phyloP scores from a whole-genome alignment of 169 alveolate genomes.

The Plasmodium gallinaceum region DNA sequence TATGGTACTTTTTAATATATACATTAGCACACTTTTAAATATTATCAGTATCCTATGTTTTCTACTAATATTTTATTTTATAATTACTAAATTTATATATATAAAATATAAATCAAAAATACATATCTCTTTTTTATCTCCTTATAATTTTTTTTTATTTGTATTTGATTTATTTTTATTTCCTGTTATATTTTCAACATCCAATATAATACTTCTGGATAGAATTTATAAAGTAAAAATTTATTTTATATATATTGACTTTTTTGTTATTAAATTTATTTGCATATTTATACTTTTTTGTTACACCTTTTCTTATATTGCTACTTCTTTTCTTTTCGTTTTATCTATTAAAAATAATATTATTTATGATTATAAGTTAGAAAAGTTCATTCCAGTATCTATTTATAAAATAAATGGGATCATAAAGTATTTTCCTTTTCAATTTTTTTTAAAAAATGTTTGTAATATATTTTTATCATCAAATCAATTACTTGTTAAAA shows the following conservation, averaged over 20 bases:
- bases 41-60: constrained; percentile 14
- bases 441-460: constrained; percentile 15
- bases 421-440: constrained; percentile 22
- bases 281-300: constrained; percentile 20
- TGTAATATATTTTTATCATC: background rate
- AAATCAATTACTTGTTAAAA: too few relatives aligned
- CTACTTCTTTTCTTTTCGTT: constrained; percentile 1
- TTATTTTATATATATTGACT: constrained; percentile 24
- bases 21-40: constrained; percentile 43
- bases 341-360: constrained; percentile 5
- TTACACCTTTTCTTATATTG: constrained; percentile 8
- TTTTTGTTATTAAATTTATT: constrained; percentile 25
- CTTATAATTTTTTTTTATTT: constrained; percentile 17
- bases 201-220: constrained; percentile 25
- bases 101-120: constrained; percentile 9
- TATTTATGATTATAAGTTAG: constrained; percentile 13
- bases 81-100: constrained; percentile 6
- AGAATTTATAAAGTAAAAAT: constrained; percentile 11
- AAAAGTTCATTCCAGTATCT: constrained; percentile 23
- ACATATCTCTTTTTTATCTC: constrained; percentile 20
- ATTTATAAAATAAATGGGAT: constrained; percentile 20
- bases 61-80: constrained; percentile 19
- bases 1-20: constrained; percentile 24
- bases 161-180: constrained; percentile 35
- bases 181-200: constrained; percentile 32